Percentiles rank a stretch among this genome's conserved stretches.
Conservation (phyloP, 2,329 filamentous ascomycete genomes). For the Penicillium olsonii region DNA sequence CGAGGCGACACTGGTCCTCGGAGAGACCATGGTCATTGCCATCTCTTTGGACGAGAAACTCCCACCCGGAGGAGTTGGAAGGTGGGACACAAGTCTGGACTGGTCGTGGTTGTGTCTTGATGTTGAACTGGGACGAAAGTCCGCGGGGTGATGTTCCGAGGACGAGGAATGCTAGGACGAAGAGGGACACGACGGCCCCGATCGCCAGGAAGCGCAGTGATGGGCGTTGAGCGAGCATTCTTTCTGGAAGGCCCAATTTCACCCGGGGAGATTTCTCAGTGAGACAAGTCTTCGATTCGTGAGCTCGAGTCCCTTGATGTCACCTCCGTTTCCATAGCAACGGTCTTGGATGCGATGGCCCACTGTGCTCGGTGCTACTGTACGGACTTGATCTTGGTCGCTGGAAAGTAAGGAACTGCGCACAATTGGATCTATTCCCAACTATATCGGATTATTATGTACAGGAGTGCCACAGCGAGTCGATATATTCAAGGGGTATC, state of each 20-base stretch:
- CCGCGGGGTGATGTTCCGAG: slow-evolving; percentile 18
- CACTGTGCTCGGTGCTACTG: too few species aligned
- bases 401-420: slow-evolving; percentile 9
- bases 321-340: slow-evolving; percentile 29
- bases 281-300: neutral
- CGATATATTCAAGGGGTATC: slow-evolving; percentile 42
- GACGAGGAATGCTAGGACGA: slow-evolving; percentile 31
- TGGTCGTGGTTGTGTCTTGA: slow-evolving; percentile 18
- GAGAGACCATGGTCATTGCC: slow-evolving; percentile 40
- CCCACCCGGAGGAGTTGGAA: slow-evolving; percentile 25
- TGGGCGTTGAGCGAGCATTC: slow-evolving; percentile 24
- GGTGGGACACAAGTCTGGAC: slow-evolving; percentile 2
- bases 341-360: slow-evolving; percentile 8
- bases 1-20: slow-evolving; percentile 38
- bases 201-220: slow-evolving; percentile 32
- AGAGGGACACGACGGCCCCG: slow-evolving; percentile 28
- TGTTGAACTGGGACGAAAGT: slow-evolving; percentile 22
- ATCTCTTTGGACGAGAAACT: slow-evolving; percentile 36
- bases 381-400: neutral
- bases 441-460: slow-evolving; percentile 36
- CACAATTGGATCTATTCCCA: slow-evolving; percentile 28
- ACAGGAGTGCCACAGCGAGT: slow-evolving; percentile 34
- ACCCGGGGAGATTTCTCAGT: too few species aligned
- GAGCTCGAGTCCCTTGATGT: neutral
- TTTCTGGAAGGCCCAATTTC: slow-evolving; percentile 3